phyloP scores from a whole-genome alignment of 2,329 filamentous ascomycete genomes.

The Cryphonectria nitschkei region DNA sequence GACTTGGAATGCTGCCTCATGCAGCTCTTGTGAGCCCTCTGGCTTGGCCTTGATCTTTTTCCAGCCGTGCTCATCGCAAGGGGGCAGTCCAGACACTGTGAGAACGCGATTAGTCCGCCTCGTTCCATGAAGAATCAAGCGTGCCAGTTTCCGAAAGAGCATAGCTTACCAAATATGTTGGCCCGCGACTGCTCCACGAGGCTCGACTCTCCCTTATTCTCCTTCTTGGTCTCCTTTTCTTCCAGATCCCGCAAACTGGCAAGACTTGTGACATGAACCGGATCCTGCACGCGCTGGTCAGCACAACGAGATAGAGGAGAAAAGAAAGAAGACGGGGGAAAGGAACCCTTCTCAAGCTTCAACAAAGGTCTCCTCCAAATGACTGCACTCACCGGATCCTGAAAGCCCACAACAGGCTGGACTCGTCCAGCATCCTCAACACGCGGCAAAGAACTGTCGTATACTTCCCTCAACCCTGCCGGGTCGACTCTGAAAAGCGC shows the following conservation, averaged over 20 bases:
- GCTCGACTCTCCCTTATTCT: slow-evolving; percentile 56
- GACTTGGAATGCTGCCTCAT: slow-evolving; percentile 52
- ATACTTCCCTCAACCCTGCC: slow-evolving; percentile 58
- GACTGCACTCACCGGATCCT: slow-evolving; percentile 65
- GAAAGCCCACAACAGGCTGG: slow-evolving; percentile 68
- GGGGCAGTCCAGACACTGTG: slow-evolving; percentile 61
- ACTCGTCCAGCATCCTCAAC: slow-evolving; percentile 60
- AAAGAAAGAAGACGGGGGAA: too few relatives aligned
- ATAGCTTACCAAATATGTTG: slow-evolving; percentile 66
- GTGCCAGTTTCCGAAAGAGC: not conserved
- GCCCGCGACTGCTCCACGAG: slow-evolving; percentile 68
- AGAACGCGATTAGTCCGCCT: not conserved
- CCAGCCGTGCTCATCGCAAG: slow-evolving; percentile 75
- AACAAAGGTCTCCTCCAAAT: not conserved
- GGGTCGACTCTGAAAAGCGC: slow-evolving; percentile 71
- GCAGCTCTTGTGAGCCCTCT: slow-evolving; percentile 51
- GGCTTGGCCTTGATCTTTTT: slow-evolving; percentile 59
- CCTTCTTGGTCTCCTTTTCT: slow-evolving; percentile 54
- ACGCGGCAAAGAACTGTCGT: slow-evolving; percentile 61
- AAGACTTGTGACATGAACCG: slow-evolving; percentile 69
- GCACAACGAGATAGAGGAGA: not conserved
- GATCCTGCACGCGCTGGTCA: slow-evolving; percentile 55
- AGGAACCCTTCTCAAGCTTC: not conserved
- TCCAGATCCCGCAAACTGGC: slow-evolving; percentile 66
- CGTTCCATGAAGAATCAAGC: not conserved